Conservation (phyloP, 1,284 basidiomycete species). For the Heterobasidion parviporum region DNA sequence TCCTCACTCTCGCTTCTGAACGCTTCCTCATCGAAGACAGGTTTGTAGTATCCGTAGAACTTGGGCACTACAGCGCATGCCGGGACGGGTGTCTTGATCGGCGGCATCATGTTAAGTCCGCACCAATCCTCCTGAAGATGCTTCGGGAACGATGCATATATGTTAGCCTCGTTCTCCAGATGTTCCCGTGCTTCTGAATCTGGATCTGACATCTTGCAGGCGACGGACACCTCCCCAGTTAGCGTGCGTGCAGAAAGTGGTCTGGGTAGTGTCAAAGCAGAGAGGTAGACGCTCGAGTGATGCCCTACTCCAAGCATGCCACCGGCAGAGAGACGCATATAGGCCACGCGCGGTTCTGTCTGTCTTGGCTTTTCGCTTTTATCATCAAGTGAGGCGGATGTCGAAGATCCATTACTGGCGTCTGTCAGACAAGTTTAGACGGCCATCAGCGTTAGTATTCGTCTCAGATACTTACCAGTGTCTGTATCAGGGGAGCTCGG, state of each 20-base stretch:
- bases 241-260: conserved; percentile 18
- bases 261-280: conserved; percentile 21
- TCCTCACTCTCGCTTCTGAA: not conserved
- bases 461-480: not conserved
- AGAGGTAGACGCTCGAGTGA: conserved; percentile 26
- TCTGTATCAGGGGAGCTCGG: not conserved
- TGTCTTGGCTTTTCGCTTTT: not conserved
- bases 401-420: not conserved
- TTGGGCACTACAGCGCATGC: conserved; percentile 40
- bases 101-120: conserved; percentile 34
- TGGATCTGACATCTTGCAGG: conserved; percentile 22
- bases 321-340: conserved; percentile 20
- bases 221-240: conserved; percentile 21
- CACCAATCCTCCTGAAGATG: conserved; percentile 41
- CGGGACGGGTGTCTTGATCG: conserved; percentile 34
- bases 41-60: conserved; percentile 45
- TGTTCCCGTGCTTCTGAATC: conserved; percentile 16
- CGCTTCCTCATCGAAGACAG: conserved; percentile 14
- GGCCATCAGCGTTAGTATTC: not conserved
- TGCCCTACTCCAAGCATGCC: conserved; percentile 21
- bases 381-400: not conserved
- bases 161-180: no score
- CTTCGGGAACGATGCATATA: conserved; percentile 31
- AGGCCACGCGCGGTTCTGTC: conserved; percentile 7
- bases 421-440: not conserved